phyloP scores from a whole-genome alignment of 148 eudicot genomes.

The Fagopyrum tataricum region DNA sequence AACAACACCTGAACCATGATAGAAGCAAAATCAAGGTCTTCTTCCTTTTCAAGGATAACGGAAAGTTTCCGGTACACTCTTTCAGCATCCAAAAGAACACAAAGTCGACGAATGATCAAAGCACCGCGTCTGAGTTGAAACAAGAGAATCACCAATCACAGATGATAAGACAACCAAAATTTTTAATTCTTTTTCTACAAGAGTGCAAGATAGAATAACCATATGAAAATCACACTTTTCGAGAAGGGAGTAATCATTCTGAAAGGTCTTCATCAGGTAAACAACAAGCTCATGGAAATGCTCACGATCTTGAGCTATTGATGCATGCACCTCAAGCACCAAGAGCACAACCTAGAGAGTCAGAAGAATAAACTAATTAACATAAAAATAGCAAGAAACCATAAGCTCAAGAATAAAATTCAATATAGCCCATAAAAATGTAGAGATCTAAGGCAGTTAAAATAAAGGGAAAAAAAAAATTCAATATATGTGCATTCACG shows the following conservation, averaged over 20 bases:
- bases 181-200: not conserved
- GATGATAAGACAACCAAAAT: not conserved
- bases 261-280: conserved; percentile 63
- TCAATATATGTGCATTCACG: not conserved
- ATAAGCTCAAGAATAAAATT: not conserved
- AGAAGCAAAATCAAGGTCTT: conserved; percentile 91
- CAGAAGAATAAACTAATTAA: not conserved
- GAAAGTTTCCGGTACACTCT: conserved; percentile 88
- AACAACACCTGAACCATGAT: conserved; percentile 87
- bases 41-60: conserved; percentile 62
- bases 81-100: conserved; percentile 85
- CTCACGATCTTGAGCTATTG: conserved; percentile 72
- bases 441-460: not conserved
- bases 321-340: conserved; percentile 98
- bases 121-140: conserved; percentile 73
- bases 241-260: conserved; percentile 60
- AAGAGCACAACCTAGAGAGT: conserved; percentile 69
- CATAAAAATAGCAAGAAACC: not conserved
- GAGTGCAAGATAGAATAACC: not conserved
- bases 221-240: conserved; percentile 57
- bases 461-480: not conserved
- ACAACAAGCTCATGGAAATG: conserved; percentile 81
- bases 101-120: conserved; percentile 79
- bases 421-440: not conserved
- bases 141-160: conserved; percentile 12